A percentile compares a stretch with the other conserved stretches of the same genome.
Evolutionary conservation across 176 grass and related monocot genomes (phyloP).

Genomic region (Avena eriantha): DNA sequence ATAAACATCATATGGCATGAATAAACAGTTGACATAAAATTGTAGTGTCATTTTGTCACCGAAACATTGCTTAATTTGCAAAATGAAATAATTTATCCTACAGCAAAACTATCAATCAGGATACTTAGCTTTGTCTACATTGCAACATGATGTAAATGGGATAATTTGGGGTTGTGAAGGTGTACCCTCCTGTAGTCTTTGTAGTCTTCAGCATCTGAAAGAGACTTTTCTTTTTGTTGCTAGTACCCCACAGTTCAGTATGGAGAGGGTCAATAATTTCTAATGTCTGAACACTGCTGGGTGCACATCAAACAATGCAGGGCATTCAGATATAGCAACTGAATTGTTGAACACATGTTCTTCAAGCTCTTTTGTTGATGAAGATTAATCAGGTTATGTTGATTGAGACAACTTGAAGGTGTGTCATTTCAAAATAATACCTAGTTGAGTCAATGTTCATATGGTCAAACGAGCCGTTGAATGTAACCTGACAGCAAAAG

Average conservation of each 20-base stretch:
- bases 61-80: constrained; percentile 29
- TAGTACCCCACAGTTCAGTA: constrained; percentile 79
- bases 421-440: constrained; percentile 50
- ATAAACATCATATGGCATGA: neutral
- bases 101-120: constrained; percentile 16
- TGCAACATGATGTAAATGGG: constrained; percentile 10
- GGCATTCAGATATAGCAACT: constrained; percentile 27
- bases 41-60: neutral
- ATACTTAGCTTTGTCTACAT: constrained; percentile 5
- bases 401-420: constrained; percentile 25
- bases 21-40: constrained; percentile 23
- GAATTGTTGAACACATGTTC: constrained; percentile 2
- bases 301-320: constrained; percentile 37
- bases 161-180: constrained; percentile 28
- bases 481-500: constrained; percentile 72
- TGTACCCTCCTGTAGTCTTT: constrained; percentile 93
- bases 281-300: constrained; percentile 82
- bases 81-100: constrained; percentile 23
- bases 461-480: constrained; percentile 97
- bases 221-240: constrained; percentile 96
- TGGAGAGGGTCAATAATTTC: constrained; percentile 98
- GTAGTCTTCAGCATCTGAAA: constrained; percentile 98
- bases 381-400: constrained; percentile 23
- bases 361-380: constrained; percentile 34
- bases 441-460: constrained; percentile 97